Evolutionary conservation across 1,284 basidiomycete species (phyloP), one percentile per base, ranked within the genome.

Genomic region (Ustilago lituana): DNA sequence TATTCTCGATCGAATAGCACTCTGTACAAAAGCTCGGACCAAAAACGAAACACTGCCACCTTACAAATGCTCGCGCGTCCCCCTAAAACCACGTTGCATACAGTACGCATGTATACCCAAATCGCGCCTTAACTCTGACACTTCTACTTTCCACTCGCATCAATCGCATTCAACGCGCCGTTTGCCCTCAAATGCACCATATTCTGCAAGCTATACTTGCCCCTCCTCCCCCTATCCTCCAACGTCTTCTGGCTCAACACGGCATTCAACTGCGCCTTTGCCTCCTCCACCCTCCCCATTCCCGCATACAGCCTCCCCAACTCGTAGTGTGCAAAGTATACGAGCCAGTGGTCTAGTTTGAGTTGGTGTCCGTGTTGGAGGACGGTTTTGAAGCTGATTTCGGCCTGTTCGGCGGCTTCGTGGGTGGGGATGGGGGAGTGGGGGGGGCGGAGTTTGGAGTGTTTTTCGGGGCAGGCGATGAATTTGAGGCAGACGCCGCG

Each of bases 261-360:
- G 11, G 77, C 17, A n/a, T 79, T 64, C 37, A 79, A 55, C 62
- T 77, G 55, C 23, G 67, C 57, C 47, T 64, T 66, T 0, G 80
- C 80, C 44, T 80, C 67, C 2, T 14, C 36, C 4, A 26, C 44
- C 36, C 60, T 48, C 2, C 69, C 64, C 29, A 33, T 53, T 1
- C 51, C 54, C 10, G 78, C 73, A 56, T 77, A 75, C 46, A 82
- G 55, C 7, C 80, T 49, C 3, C 79, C 80, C 23, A 82, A 61
- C 59, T 82, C 80, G 57, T 82, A 82, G 55, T 80, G 78, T 11
- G 75, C 70, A 68, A 82, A 82, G 74, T 82, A 82, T 14, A 78
- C 60, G 22, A 82, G 56, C 63, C 78, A 82, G 64, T 81, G 79
- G 32, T 82, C 80, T 19, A 72, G 59, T 22, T 60, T 55, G 15